Conservation (phyloP, 2,329 filamentous ascomycete genomes). For the Nemania abortiva region DNA sequence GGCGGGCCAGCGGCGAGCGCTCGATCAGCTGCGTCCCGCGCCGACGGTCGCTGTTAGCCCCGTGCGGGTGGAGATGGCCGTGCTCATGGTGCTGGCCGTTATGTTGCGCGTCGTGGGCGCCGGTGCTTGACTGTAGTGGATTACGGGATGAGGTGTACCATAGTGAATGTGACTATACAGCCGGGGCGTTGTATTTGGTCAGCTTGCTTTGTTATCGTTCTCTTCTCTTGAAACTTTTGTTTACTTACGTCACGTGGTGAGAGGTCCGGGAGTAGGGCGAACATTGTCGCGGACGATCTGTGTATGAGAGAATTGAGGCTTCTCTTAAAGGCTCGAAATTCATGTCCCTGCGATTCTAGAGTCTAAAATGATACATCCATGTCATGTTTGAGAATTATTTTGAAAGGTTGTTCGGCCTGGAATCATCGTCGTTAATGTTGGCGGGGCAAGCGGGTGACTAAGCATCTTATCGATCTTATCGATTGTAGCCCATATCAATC, state of each 20-base stretch:
- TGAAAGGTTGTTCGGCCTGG: background rate
- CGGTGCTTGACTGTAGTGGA: slow-evolving; percentile 53
- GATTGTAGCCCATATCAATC: background rate
- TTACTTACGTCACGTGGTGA: slow-evolving; percentile 75
- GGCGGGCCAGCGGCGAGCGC: slow-evolving; percentile 73
- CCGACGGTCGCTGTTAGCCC: slow-evolving; percentile 42
- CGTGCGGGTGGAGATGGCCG: slow-evolving; percentile 46
- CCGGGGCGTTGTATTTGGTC: slow-evolving; percentile 1
- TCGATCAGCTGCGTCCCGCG: slow-evolving; percentile 60
- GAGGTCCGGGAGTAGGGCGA: slow-evolving; percentile 74
- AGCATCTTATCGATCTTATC: slow-evolving; percentile 35
- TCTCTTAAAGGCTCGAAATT: background rate
- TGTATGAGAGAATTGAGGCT: background rate
- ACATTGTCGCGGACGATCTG: slow-evolving; percentile 56
- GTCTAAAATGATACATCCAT: slow-evolving; percentile 5
- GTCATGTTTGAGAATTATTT: background rate
- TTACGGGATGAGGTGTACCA: slow-evolving; percentile 77
- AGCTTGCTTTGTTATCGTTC: background rate
- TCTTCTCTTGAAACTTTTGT: slow-evolving; percentile 9
- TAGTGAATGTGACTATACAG: slow-evolving; percentile 73
- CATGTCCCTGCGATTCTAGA: background rate
- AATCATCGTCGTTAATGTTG: slow-evolving; percentile 8
- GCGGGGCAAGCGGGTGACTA: slow-evolving; percentile 38
- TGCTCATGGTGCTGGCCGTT: slow-evolving; percentile 41
- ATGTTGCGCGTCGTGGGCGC: slow-evolving; percentile 51